Percentiles rank a stretch among this genome's conserved stretches.
Evolutionary conservation across 176 grass and related monocot species (phyloP).

Genomic region (Hordeum marinum): DNA sequence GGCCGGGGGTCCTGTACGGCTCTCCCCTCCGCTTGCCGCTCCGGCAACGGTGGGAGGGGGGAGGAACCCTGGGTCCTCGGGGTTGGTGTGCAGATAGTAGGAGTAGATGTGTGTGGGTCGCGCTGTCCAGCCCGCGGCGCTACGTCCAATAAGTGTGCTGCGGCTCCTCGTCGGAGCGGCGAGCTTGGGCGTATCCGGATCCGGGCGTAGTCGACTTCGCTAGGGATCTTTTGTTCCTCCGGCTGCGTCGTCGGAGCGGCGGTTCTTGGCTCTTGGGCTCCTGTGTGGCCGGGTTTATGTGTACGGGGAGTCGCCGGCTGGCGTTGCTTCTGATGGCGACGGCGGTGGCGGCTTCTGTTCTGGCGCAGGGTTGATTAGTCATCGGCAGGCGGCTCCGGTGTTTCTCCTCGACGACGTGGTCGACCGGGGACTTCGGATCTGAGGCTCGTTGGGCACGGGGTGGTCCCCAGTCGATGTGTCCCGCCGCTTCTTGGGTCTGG

Average conservation of each 20-base stretch:
- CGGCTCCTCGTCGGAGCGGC: too few species aligned
- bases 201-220: not conserved
- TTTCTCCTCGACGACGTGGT: not conserved
- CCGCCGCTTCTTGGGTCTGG: too few species aligned
- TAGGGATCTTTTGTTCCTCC: not conserved
- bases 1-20: too few species aligned
- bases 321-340: not conserved
- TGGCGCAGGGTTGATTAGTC: not conserved
- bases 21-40: not conserved
- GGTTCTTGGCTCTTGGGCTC: not conserved
- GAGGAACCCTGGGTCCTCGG: not conserved
- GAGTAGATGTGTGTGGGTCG: not conserved
- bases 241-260: not conserved
- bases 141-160: not conserved
- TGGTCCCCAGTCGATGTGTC: too few species aligned
- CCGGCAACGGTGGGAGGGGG: too few species aligned
- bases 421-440: not conserved
- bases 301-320: not conserved
- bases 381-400: not conserved
- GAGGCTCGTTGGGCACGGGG: not conserved
- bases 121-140: not conserved
- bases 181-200: too few species aligned
- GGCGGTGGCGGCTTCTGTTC: not conserved
- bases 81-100: not conserved
- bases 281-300: not conserved